phyloP scores from a whole-genome alignment of 345 rosid species.

The Pistacia integerrima region DNA sequence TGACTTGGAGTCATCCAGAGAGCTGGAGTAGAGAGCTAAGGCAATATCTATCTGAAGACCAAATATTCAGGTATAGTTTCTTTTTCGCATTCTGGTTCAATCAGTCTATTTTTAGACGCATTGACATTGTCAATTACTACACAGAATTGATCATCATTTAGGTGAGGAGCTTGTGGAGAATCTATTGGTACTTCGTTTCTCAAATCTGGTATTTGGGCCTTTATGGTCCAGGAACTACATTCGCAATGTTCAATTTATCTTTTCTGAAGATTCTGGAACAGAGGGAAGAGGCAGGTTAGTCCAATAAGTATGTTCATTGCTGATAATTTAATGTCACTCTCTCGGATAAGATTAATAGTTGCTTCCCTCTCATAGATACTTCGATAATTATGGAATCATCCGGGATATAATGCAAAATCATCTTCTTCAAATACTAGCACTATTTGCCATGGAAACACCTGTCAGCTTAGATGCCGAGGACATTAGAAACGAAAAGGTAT shows the following conservation, averaged over 20 bases:
- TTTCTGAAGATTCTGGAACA: slow-evolving; percentile 52
- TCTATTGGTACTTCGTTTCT: slow-evolving; percentile 56
- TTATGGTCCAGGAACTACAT: slow-evolving; percentile 59
- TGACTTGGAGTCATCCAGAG: slow-evolving; percentile 49
- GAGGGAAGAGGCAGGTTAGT: slow-evolving; percentile 55
- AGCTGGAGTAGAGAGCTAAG: slow-evolving; percentile 38
- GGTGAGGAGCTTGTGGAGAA: slow-evolving; percentile 59
- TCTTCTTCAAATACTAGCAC: slow-evolving; percentile 50
- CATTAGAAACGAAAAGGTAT: slow-evolving; percentile 54
- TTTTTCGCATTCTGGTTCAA: background rate
- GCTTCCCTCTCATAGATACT: slow-evolving; percentile 31
- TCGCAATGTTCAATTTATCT: slow-evolving; percentile 51
- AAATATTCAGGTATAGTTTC: slow-evolving; percentile 50
- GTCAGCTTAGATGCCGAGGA: slow-evolving; percentile 59
- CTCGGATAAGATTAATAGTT: background rate
- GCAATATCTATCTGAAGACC: slow-evolving; percentile 47
- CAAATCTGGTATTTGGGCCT: slow-evolving; percentile 56
- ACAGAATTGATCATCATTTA: slow-evolving; percentile 57
- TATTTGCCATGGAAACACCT: slow-evolving; percentile 66
- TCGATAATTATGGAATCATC: slow-evolving; percentile 52
- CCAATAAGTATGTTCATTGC: background rate
- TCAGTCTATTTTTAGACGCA: background rate
- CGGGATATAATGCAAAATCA: slow-evolving; percentile 58
- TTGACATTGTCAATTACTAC: background rate
- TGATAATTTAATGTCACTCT: background rate